Evolutionary conservation across 768 basidiomycete genomes (phyloP), one percentile per base, ranked within the genome.

Genomic region (Rhodotorula babjevae): DNA sequence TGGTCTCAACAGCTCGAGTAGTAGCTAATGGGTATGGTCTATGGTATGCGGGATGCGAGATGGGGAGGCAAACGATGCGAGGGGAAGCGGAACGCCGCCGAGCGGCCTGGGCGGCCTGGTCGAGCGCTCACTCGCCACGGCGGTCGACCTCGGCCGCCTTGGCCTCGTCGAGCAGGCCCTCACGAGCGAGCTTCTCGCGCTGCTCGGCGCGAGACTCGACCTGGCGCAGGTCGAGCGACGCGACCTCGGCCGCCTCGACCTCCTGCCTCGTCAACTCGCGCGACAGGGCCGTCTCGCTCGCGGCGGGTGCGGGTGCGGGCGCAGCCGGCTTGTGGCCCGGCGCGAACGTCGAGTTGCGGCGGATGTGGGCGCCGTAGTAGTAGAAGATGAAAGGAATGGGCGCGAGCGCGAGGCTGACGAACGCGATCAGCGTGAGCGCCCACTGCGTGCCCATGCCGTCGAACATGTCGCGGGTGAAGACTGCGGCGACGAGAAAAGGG

Each of bases 351-450:
- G 72, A 74, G 50, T 67, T 63, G 21, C 46, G 63, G 23, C 78
- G 74, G 36, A 79, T 75, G 29, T 36, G 53, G 15, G 53, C 64
- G 40, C 78, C 78, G 59, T 72, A 76, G n/a, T 57, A 60, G 66
- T 69, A 73, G 66, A 79, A 79, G 21, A 75, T 10, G 73, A 76
- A 74, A 27, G 78, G 78, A 40, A 75, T 50, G 2, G 73, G 73
- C 0, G 50, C 61, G 31, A 68, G 56, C 7, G 44, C 53, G 60
- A 75, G 47, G 0, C 67, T 36, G 56, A 80, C 63, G 77, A 80
- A 78, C 8, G 73, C 69, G 59, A 70, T 42, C 42, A 79, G 44
- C 10, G 73, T 66, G 15, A 69, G 60, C 4, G 78, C 79, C 79
- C 79, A 80, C 5, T 76, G 69, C 31, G 65, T 74, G 36, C 78